Evolutionary conservation across 179 eudicot species (phyloP), one percentile per base, ranked within the genome.

Genomic region (Beta lomatogona): DNA sequence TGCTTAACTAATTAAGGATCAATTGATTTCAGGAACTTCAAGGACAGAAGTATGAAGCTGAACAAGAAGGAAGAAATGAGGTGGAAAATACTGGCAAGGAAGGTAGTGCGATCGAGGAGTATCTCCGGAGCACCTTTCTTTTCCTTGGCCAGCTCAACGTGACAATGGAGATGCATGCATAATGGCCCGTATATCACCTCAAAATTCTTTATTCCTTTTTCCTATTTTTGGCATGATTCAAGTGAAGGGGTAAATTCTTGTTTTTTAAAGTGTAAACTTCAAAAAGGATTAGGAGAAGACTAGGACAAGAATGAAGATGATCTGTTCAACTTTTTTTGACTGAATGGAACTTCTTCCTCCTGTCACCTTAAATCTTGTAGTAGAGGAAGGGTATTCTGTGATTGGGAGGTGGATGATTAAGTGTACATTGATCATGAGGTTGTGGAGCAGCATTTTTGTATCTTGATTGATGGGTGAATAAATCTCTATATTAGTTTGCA

Each of bases 31-130:
- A 95, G 96, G 88, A 91, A 86, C 71, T 90, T 94, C 68, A 90
- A 90, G 82, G 87, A 84, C 72, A 91, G 84, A 77, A 88, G 84
- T 54, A 79, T 72, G 85, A 90, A 84, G 80, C 90, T 85, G 66
- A 91, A 86, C 86, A 93, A 90, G 92, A 96, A 94, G 83, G 98
- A 92, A 50, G 96, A 92, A 71, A 89, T 96, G 83, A 94, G 89
- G 73, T 94, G 98, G 99, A 92, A 86, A 79, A 86, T 94, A 69
- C 83, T 96, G 79, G 99, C 97, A 67, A 94, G 86, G 78, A 96
- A 94, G 84, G 90, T 96, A 63, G 78, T 92, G 53, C 86, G 93
- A 83, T 86, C 93, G 2, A 93, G 89, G 89, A 90, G 91, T 77
- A 86, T 93, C 57, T 83, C 93, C 0, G 97, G 97, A 53, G 89